Evolutionary conservation across 1,284 basidiomycete genomes (phyloP).

Genomic region (Moniliophthora roreri): DNA sequence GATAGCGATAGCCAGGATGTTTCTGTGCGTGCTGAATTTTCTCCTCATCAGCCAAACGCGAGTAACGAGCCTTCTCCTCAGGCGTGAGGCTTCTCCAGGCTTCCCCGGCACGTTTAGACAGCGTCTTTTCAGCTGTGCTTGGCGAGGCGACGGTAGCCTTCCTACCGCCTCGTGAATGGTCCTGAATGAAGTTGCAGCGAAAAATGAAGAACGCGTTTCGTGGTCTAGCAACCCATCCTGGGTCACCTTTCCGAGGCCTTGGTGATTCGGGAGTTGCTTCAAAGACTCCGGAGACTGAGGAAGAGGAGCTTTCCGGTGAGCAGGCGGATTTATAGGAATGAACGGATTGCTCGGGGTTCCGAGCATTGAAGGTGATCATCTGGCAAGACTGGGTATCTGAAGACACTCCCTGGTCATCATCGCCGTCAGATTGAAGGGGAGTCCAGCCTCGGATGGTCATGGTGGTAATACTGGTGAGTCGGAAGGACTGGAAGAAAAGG

Average conservation of each 20-base stretch:
- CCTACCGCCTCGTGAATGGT: constrained; percentile 33
- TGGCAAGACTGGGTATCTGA: too few species aligned
- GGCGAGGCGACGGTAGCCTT: constrained; percentile 23
- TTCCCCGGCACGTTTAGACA: constrained; percentile 63
- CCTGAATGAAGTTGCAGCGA: constrained; percentile 67
- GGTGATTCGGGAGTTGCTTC: neutral
- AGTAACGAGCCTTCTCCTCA: constrained; percentile 48
- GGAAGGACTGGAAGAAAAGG: neutral
- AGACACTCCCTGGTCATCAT: neutral
- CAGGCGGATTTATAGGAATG: neutral
- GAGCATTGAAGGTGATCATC: neutral
- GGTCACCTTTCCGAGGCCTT: constrained; percentile 30
- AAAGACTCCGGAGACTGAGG: neutral
- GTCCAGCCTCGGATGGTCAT: constrained; percentile 2
- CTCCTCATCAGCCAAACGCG: constrained; percentile 48
- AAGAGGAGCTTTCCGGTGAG: neutral
- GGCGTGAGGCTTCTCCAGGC: constrained; percentile 54
- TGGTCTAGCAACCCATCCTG: constrained; percentile 78
- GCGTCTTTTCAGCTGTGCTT: constrained; percentile 33
- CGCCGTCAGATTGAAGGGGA: neutral
- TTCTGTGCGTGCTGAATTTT: constrained; percentile 50
- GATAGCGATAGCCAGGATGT: constrained; percentile 62
- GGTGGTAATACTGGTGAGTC: neutral
- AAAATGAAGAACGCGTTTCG: constrained; percentile 90
- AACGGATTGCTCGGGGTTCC: neutral